Conservation (phyloP, 345 rosid species). For the Cardamine resedifolia region DNA sequence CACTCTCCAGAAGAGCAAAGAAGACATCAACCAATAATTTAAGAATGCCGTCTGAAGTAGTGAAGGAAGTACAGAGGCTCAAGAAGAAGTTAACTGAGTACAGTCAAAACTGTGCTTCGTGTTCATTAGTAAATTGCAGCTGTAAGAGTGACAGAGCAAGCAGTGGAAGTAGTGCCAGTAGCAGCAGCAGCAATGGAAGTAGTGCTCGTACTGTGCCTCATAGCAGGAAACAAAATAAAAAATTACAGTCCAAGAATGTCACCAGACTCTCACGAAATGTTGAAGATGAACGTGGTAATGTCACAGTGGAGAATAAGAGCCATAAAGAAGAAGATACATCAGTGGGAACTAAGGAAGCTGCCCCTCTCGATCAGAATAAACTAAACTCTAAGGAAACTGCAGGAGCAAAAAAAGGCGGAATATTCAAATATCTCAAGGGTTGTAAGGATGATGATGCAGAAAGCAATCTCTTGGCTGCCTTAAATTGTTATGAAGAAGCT, state of each 20-base stretch:
- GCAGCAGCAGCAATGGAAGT: slow-evolving; percentile 69
- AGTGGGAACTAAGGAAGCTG: slow-evolving; percentile 28
- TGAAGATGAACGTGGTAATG: slow-evolving; percentile 37
- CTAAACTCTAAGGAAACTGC: slow-evolving; percentile 36
- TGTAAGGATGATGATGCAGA: slow-evolving; percentile 57
- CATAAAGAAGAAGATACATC: slow-evolving; percentile 33
- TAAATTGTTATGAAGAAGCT: slow-evolving; percentile 76
- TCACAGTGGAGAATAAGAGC: slow-evolving; percentile 33
- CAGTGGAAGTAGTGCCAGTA: slow-evolving; percentile 93
- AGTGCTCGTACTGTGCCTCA: slow-evolving; percentile 38
- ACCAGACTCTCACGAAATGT: slow-evolving; percentile 34
- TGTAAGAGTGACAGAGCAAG: slow-evolving; percentile 90
- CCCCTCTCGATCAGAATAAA: slow-evolving; percentile 34
- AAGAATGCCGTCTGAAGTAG: slow-evolving; percentile 80
- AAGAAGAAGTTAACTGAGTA: slow-evolving; percentile 66
- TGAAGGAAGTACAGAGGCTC: slow-evolving; percentile 82
- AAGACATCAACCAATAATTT: slow-evolving; percentile 47
- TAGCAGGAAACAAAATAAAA: slow-evolving; percentile 64
- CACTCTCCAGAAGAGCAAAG: slow-evolving; percentile 44
- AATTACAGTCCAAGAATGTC: slow-evolving; percentile 43
- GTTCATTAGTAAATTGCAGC: slow-evolving; percentile 91
- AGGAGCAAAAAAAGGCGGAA: slow-evolving; percentile 64
- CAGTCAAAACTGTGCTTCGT: slow-evolving; percentile 66
- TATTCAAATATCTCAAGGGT: slow-evolving; percentile 65
- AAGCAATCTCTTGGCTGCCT: slow-evolving; percentile 59